Base-by-base conservation (phyloP, 2,329 filamentous ascomycete species). In the Cladophialophora chaetospira region DNA sequence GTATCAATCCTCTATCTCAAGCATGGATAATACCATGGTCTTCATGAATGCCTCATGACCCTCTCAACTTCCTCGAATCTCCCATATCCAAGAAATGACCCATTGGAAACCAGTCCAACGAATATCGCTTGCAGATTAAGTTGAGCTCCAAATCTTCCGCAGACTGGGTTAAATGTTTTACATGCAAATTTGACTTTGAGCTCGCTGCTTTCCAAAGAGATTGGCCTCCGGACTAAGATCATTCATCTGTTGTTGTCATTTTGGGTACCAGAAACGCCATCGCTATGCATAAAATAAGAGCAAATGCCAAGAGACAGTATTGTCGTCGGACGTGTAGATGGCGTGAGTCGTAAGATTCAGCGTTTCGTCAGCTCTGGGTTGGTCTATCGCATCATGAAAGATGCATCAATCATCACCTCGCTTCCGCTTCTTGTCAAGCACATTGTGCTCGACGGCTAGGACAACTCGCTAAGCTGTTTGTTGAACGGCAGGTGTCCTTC, bases 401-500 rank as follows among this genome's bases (percentile, higher is more conserved):
- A 19, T 21, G 33, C 31, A 29, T 38, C 29, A 28, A 33, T 55
- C 17, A 48, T 15, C 29, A 28, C 13, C 13, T 46, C 49, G 33
- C 45, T 52, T 47, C 35, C 51, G 42, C 23, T 53, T 57, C 10
- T n/a, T 45, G 17, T 43, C n/a, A 2, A 31, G 8, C 25, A 23
- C 46, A 13, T 6, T 15, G 13, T 29, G 26, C 23, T 45, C 23
- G 15, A 31, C 23, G 29, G 11, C 2, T 35, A 11, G 26, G 11
- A 17, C 28, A 57, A 40, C 47, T 21, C 50, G 35, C 51, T 57
- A 62, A 48, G 46, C 53, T 38, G 47, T 60, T 33, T 63, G 64
- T 33, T 51, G 48, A 21, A 51, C 33, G 11, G 61, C 53, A 35
- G 64, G 64, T 29, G 61, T 63, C 47, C 64, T 58, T 35, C 61